Conservation (phyloP, 2,329 filamentous ascomycete species). For the Calonectria naviculata region DNA sequence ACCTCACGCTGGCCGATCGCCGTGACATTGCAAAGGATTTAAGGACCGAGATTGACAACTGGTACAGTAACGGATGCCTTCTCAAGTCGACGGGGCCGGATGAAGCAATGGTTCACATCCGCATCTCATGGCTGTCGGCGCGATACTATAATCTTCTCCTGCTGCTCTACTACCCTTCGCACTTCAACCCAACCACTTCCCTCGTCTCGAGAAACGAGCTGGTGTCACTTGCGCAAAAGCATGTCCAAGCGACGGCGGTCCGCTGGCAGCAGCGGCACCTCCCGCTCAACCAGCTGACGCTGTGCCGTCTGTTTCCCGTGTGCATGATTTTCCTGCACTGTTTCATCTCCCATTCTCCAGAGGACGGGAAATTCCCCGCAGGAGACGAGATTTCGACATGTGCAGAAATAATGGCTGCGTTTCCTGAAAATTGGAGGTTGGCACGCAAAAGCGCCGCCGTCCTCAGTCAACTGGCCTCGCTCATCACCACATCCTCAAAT, state of each 20-base stretch:
- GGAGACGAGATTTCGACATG: constrained; percentile 48
- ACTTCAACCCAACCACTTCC: constrained; percentile 48
- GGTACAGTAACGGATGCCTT: constrained; percentile 55
- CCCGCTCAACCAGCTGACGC: constrained; percentile 54
- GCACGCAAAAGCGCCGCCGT: constrained; percentile 48
- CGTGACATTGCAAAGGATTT: constrained; percentile 43
- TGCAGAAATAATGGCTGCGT: constrained; percentile 49
- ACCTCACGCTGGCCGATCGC: constrained; percentile 42
- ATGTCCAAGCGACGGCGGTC: constrained; percentile 53
- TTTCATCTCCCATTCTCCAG: constrained; percentile 8
- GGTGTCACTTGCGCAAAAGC: constrained; percentile 52
- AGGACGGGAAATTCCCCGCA: constrained; percentile 34
- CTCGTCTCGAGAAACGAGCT: constrained; percentile 46
- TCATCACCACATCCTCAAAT: constrained; percentile 18
- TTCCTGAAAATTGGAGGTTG: constrained; percentile 47
- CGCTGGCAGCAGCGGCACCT: constrained; percentile 55
- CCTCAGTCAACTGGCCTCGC: constrained; percentile 37
- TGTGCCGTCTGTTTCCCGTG: constrained; percentile 52
- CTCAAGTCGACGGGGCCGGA: constrained; percentile 50
- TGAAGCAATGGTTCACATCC: constrained; percentile 53
- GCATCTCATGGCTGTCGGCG: constrained; percentile 52
- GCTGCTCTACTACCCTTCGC: constrained; percentile 54
- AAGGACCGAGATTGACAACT: constrained; percentile 54
- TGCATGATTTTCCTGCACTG: constrained; percentile 49
- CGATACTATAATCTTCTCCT: constrained; percentile 54